Percentiles rank a stretch among this genome's conserved stretches.
These are phyloP conservation scores for Sclerotinia glacialis DNA, from an alignment of 2,329 filamentous ascomycete genomes.

Conservation along the genomic window DNA sequence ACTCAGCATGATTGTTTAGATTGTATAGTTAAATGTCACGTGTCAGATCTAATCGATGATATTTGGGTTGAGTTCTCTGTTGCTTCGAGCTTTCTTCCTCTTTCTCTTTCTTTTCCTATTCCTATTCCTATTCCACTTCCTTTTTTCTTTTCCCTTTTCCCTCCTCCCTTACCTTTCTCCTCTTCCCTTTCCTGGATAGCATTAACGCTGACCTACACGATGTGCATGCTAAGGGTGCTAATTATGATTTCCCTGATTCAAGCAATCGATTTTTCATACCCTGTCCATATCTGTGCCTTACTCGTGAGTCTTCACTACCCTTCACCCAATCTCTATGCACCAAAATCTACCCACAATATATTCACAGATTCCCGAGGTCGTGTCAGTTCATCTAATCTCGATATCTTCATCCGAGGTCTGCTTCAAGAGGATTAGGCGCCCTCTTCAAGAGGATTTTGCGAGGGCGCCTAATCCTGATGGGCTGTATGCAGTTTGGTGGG, in stretches of 20 bases:
- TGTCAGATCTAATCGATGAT: background rate
- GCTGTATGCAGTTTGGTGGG: background rate
- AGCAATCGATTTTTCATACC: slow-evolving; percentile 1
- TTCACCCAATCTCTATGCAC: background rate
- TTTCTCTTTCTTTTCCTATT: background rate
- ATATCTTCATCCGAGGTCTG: slow-evolving; percentile 9
- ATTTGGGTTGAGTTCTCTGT: no score
- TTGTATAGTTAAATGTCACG: no score
- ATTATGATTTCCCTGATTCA: background rate
- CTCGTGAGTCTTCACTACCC: background rate
- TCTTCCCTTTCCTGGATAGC: slow-evolving; percentile 1
- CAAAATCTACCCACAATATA: background rate
- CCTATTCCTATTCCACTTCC: background rate
- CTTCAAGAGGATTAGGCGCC: background rate
- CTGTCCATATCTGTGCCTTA: background rate
- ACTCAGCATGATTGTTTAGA: no score
- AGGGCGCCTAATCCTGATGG: slow-evolving; percentile 10
- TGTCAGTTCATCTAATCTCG: background rate
- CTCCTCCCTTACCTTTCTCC: background rate
- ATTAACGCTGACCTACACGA: slow-evolving; percentile 3
- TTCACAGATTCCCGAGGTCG: background rate
- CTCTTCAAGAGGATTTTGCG: background rate
- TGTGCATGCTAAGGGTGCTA: background rate
- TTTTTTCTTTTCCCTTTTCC: background rate
- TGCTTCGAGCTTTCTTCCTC: background rate